Base-by-base conservation (phyloP, 129 eudicot genomes). In the Flaveria linearis region DNA sequence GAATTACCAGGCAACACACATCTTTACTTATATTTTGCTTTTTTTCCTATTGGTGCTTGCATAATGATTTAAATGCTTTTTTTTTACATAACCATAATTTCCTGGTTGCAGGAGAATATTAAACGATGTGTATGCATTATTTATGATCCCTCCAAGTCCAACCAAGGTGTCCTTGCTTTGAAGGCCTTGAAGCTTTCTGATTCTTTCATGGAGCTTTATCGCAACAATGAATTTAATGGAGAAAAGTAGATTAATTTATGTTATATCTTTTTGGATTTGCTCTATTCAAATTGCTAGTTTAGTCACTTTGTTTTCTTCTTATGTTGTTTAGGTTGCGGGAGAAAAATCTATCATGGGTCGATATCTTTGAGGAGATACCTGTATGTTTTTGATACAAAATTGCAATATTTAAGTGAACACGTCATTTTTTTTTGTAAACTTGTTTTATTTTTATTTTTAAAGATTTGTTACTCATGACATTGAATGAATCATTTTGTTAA, bases 181-280 rank as follows among this genome's bases (percentile, higher is more conserved):
- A 95, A 95, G 82, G 99, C 99, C 10, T 83, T 95, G 89, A 95
- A 95, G 82, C 97, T 95, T 80, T 95, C 99, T 61, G 96, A 95
- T 82, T 91, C 99, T 63, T 95, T 91, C 85, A 95, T 95, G 99
- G 99, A 95, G 71, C 97, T 95, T 63, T 91, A 95, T 26, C 96
- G 92, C 72, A 85, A 28, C 78, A 95, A 87, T 72, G 93, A 86
- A 55, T 87, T 95, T 57, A 95, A 89, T 20, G 99, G 99, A 72
- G 99, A 95, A 85, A 91, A 95, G 97, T 95, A 86, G 80, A 87
- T 4, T 41, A 49, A 61, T n/a, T 16, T 36, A n/a, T 28, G 10
- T 65, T 6, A 8, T 20, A 43, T 49, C 6, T 42, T 16, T 41
- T 5, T 25, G n/a, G 33, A 41, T 46, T 42, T 45, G 28, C 45